Base-by-base conservation (phyloP, 2,329 filamentous ascomycete species). In the Fusarium buxicola region DNA sequence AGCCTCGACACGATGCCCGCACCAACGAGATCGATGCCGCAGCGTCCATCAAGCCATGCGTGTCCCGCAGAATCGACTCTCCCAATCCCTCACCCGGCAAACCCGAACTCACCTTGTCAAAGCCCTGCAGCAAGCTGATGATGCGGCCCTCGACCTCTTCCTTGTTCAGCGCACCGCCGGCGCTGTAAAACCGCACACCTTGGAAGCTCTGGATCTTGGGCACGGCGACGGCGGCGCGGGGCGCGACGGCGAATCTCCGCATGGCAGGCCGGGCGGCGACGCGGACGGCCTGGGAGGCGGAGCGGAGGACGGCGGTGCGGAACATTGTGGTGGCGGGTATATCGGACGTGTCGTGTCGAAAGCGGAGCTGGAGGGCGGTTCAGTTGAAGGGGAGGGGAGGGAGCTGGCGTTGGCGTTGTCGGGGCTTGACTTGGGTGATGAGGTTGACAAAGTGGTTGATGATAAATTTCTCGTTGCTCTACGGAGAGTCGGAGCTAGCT, bases 131-230 rank as follows among this genome's bases (percentile, higher is more conserved):
- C 74, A 99, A 84, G 80, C 92, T 91, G 78, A 96, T 86, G 84
- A 98, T 97, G 76, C 94, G 88, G 60, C 92, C 92, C 82, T 96
- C 90, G 56, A 97, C 91, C 82, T 97, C 92, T 55, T 89, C 84
- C 84, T 93, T 90, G 73, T 87, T 84, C 67, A 98, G 86, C 69
- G 89, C 89, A 65, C 89, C 87, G 59, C 86, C 89, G 50, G 94
- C 91, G 69, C 94, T 92, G 83, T 99, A 99, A 83, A 88, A 91
- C 81, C 95, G 86, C 74, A 91, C 84, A 70, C 87, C 85, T 76
- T 89, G 84, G 80, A 89, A 86, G 73, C 84, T 83, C 73, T 86
- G 84, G 68, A 86, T 82, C 75, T 76, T 77, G 57, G 89, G 86
- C 73, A 86, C 84, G 77, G 86, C 85, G 75, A 85, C 82, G 62